Base-by-base conservation (phyloP, 331 rosid genomes). In the Rhamnella rubrinervis region DNA sequence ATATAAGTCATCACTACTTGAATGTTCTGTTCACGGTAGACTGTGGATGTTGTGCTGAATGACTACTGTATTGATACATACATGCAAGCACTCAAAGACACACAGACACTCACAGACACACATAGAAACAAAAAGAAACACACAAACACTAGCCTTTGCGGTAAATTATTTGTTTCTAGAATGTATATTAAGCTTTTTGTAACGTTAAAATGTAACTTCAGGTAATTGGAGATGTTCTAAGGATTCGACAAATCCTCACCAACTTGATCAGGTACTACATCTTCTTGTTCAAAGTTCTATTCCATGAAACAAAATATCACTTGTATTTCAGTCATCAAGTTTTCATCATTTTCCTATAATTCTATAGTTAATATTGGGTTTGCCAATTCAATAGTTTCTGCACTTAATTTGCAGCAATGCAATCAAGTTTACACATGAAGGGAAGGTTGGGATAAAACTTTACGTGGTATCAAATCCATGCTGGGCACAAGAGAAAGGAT, bases 221-320 rank as follows among this genome's bases (percentile, higher is more conserved):
- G 97, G 91, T 90, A 44, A 72, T 83, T 68, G 98, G 98, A 47
- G 98, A 90, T 75, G 98, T 93, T 76, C 83, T 93, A 72, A 87
- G 98, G 81, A 87, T 93, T 75, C 85, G 98, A 61, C 98, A 93
- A 81, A 90, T 87, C 37, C 96, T 93, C 63, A 93, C 98, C 35
- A 93, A 93, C 81, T 86, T 93, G 78, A 71, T 85, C 79, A 87
- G 96, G 98, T 92, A 88, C 75, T 89, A 88, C 73, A 61, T 47
- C 56, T 70, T 46, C 15, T 25, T 50, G 60, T 46, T 67, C 50
- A 68, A 13, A 14, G 16, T 8, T 49, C 25, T 63, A 6, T 61
- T 26, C 23, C 13, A 44, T 44, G 49, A 44, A 11, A 44, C 49
- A 44, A 44, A 44, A 1, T 44, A 44, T 44, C 14, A 44, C 4